phyloP scores from a whole-genome alignment of 1,284 basidiomycete genomes.

The Ustilago curta region DNA sequence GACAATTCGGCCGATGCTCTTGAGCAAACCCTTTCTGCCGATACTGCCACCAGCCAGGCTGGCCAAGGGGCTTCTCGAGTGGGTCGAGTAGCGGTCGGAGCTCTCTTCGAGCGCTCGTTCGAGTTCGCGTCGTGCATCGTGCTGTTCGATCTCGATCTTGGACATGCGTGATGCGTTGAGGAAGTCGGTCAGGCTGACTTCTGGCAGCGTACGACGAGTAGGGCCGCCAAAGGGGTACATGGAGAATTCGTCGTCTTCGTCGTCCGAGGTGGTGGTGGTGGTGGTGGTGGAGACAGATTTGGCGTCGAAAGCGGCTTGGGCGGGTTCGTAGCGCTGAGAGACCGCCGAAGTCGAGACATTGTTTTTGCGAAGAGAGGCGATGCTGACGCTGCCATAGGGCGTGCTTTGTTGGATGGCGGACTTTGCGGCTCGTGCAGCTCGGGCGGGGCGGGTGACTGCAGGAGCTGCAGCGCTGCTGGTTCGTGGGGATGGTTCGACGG shows the following conservation, averaged over 20 bases:
- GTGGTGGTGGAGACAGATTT: not conserved
- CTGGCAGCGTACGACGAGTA: constrained; percentile 9
- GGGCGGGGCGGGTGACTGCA: not conserved
- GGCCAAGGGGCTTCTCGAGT: constrained; percentile 15
- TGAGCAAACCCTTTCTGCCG: constrained; percentile 13
- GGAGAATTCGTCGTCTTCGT: constrained; percentile 28
- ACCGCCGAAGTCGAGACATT: not conserved
- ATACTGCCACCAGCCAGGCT: not conserved
- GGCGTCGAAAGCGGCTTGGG: constrained; percentile 1
- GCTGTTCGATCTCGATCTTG: constrained; percentile 32
- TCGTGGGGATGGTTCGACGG: not conserved
- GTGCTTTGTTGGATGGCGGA: constrained; percentile 6
- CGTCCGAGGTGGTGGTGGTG: constrained; percentile 13
- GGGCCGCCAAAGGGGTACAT: constrained; percentile 15
- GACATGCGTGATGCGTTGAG: constrained; percentile 47
- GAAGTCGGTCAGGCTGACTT: constrained; percentile 45
- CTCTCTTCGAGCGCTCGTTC: constrained; percentile 7
- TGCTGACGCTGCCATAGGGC: constrained; percentile 32
- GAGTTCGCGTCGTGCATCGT: constrained; percentile 27
- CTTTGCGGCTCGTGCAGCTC: not conserved
- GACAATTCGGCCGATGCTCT: constrained; percentile 22
- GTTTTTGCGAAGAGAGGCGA: constrained; percentile 41
- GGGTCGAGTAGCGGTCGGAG: constrained; percentile 4
- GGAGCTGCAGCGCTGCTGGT: not conserved
- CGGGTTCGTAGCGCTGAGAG: constrained; percentile 22